Base-by-base conservation (phyloP, 2,329 filamentous ascomycete species). In the Alternaria sp. region DNA sequence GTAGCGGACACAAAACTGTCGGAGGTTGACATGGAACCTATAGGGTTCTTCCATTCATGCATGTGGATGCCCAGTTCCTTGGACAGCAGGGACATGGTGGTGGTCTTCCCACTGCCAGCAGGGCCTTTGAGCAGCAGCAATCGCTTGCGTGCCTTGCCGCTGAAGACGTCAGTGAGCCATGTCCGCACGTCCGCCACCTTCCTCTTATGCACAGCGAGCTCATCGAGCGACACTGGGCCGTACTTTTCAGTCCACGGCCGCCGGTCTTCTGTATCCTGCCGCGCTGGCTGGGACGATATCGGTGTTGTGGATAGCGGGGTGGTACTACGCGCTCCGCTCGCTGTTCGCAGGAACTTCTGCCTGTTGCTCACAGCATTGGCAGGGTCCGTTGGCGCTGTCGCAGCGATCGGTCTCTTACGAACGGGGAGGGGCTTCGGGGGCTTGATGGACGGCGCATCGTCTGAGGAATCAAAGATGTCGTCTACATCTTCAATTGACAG, bases 191-290 rank as follows among this genome's bases (percentile, higher is more conserved):
- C 94, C 3, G 88, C 82, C 6, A 98, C 92, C 79, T 99, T 99
- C 72, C 88, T 96, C 83, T 96, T 97, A 79, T 99, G 94, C 17
- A 99, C 95, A 0, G 91, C 95, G 49, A 99, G 83, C 81, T 98
- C 95, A 15, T 93, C 89, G 12, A 97, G 79, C 69, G 87, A 91
- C 3, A 79, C 73, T 0, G 95, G 95, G 3, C 88, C 90, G 79
- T 93, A 98, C 69, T 90, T 88, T 70, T 97, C 94, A 15, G 91
- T 91, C 95, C 95, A 98, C 4, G 95, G 93, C 56, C 91, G 87
- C 52, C 84, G 80, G 68, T 93, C 90, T 36, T 87, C 84, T 52
- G 70, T 47, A 9, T 77, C 51, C 43, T 32, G 19, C 62, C 61
- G 57, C 30, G 66, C 21, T 54, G 63, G 50, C 71, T 73, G 71